Evolutionary conservation across 495 filamentous ascomycete genomes (phyloP).

Genomic region (Talaromyces ruber): DNA sequence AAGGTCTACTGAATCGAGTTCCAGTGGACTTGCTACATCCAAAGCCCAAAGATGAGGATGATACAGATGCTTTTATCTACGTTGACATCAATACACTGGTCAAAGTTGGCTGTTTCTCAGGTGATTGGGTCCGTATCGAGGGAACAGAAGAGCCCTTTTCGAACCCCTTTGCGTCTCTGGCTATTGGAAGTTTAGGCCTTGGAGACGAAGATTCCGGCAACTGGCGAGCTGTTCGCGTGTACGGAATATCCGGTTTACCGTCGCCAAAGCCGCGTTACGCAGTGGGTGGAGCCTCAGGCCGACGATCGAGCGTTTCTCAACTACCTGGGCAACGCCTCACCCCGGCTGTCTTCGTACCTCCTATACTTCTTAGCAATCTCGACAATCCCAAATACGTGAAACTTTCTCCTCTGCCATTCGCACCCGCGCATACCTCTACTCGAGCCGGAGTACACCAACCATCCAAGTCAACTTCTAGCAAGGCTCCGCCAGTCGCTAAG

Average conservation of each 20-base stretch:
- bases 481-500: slow-evolving; percentile 75
- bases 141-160: slow-evolving; percentile 55
- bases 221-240: slow-evolving; percentile 78
- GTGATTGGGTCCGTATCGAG: slow-evolving; percentile 93
- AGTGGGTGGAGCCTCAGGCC: slow-evolving; percentile 34
- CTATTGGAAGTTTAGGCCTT: slow-evolving; percentile 37
- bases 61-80: slow-evolving; percentile 79
- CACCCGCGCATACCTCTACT: slow-evolving; percentile 19
- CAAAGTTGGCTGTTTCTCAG: slow-evolving; percentile 91
- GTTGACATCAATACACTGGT: slow-evolving; percentile 77
- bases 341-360: slow-evolving; percentile 69
- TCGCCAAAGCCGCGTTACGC: slow-evolving; percentile 42
- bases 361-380: slow-evolving; percentile 78
- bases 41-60: slow-evolving; percentile 72
- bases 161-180: slow-evolving; percentile 45
- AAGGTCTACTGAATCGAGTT: slow-evolving; percentile 63
- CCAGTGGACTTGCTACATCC: slow-evolving; percentile 76
- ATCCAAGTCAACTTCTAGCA: slow-evolving; percentile 40
- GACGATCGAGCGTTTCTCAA: slow-evolving; percentile 46
- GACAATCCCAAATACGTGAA: slow-evolving; percentile 65
- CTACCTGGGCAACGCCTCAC: slow-evolving; percentile 28
- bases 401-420: slow-evolving; percentile 53
- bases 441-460: slow-evolving; percentile 29
- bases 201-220: slow-evolving; percentile 37
- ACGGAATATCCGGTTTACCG: slow-evolving; percentile 67